phyloP scores from a whole-genome alignment of 1,284 basidiomycete species.

The Phellinidium pouzarii region DNA sequence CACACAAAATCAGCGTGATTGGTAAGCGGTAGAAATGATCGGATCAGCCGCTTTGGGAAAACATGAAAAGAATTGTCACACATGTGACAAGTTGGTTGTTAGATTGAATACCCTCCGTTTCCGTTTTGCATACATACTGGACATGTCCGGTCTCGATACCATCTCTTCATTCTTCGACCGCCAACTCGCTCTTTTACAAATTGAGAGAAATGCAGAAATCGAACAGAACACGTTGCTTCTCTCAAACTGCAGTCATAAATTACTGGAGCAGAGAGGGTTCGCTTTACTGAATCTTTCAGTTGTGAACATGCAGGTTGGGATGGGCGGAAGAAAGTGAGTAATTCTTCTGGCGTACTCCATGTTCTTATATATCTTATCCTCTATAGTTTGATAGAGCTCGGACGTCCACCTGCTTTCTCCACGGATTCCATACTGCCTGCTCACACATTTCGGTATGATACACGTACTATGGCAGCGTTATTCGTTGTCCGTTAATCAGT shows the following conservation, averaged over 20 bases:
- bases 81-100: too few relatives aligned
- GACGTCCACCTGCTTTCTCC: conserved; percentile 79
- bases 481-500: background rate
- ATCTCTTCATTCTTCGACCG: conserved; percentile 56
- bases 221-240: conserved; percentile 75
- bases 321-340: conserved; percentile 84
- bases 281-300: conserved; percentile 72
- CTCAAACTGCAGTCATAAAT: conserved; percentile 76
- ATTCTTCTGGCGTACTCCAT: conserved; percentile 12
- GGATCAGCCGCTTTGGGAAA: too few relatives aligned
- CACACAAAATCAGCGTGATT: too few relatives aligned
- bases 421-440: conserved; percentile 68
- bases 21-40: too few relatives aligned
- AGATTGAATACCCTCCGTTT: too few relatives aligned
- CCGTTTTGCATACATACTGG: too few relatives aligned
- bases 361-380: conserved; percentile 1
- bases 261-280: conserved; percentile 84
- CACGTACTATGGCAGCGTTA: too few relatives aligned
- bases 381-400: conserved; percentile 76
- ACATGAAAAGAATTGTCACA: too few relatives aligned
- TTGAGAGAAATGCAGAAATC: conserved; percentile 79
- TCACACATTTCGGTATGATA: conserved; percentile 71
- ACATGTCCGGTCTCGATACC: background rate
- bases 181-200: conserved; percentile 61
- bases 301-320: conserved; percentile 64